These are phyloP conservation scores for Pyrus betulifolia DNA, from an alignment of 306 rosid species.

Conservation along the genomic window DNA sequence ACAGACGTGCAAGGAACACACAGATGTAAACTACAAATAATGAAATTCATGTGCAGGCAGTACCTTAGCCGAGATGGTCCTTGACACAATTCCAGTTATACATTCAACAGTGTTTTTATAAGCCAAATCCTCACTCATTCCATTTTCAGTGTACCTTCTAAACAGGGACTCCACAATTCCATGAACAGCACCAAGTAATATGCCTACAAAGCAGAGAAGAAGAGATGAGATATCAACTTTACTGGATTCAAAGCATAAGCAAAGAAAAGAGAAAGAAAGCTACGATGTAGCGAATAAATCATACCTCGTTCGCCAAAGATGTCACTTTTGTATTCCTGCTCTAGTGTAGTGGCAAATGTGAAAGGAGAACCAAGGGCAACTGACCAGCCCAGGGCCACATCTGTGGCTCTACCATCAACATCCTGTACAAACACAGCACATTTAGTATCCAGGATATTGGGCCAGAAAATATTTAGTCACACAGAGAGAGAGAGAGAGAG, in stretches of 20 bases:
- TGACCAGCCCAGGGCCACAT: slow-evolving; percentile 96
- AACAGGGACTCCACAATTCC: slow-evolving; percentile 91
- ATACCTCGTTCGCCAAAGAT: slow-evolving; percentile 95
- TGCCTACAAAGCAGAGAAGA: slow-evolving; percentile 47
- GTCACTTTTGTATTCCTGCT: slow-evolving; percentile 95
- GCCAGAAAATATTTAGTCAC: neutral
- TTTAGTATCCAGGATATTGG: neutral
- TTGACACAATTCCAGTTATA: slow-evolving; percentile 79
- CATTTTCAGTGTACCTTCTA: slow-evolving; percentile 85
- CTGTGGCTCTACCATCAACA: slow-evolving; percentile 92
- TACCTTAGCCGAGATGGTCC: slow-evolving; percentile 84
- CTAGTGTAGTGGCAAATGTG: slow-evolving; percentile 88
- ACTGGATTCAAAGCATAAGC: neutral
- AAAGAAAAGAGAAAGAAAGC: neutral
- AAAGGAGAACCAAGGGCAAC: slow-evolving; percentile 98
- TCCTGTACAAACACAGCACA: slow-evolving; percentile 41
- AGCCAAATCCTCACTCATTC: slow-evolving; percentile 83
- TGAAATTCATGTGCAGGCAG: neutral
- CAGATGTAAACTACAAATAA: neutral
- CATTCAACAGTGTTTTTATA: slow-evolving; percentile 92
- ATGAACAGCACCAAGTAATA: slow-evolving; percentile 97
- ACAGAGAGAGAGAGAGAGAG: neutral
- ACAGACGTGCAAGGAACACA: neutral
- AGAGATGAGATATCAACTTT: slow-evolving; percentile 12
- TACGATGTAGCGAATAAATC: neutral